phyloP scores from a whole-genome alignment of 1,284 basidiomycete species.

The Sutorius eximius region DNA sequence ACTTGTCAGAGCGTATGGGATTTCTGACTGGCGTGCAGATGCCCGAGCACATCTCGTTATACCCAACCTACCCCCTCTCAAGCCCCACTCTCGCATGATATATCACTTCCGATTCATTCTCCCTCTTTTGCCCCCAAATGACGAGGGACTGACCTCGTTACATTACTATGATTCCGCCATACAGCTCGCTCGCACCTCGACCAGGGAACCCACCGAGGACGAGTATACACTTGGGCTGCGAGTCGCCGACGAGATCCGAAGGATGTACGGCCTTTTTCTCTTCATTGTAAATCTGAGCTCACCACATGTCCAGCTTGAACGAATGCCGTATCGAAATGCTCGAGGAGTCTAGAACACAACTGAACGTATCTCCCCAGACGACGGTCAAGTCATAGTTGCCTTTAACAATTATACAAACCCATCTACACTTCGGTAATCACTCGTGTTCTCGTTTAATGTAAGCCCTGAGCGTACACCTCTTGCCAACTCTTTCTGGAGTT shows the following conservation, averaged over 20 bases:
- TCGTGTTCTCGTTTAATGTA: constrained; percentile 39
- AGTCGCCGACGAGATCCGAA: constrained; percentile 62
- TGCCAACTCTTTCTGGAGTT: constrained; percentile 56
- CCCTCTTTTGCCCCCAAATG: constrained; percentile 62
- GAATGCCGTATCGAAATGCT: constrained; percentile 64
- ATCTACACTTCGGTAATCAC: neutral
- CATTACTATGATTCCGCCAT: constrained; percentile 78
- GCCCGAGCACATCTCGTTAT: constrained; percentile 63
- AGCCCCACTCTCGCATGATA: constrained; percentile 67
- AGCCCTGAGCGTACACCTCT: constrained; percentile 48
- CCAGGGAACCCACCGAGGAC: constrained; percentile 62
- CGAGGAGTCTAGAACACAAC: constrained; percentile 49
- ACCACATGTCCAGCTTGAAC: constrained; percentile 44
- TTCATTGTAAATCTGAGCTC: neutral
- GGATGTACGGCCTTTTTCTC: constrained; percentile 41
- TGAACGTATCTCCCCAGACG: constrained; percentile 27
- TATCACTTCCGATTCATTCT: constrained; percentile 72
- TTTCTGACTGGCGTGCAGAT: constrained; percentile 43
- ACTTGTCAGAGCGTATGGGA: neutral
- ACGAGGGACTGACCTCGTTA: constrained; percentile 59
- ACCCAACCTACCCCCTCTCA: constrained; percentile 57
- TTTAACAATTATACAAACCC: neutral
- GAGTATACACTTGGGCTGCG: constrained; percentile 70
- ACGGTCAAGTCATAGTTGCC: constrained; percentile 11
- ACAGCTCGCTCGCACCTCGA: constrained; percentile 69